Evolutionary conservation across 257 asterid species (phyloP), one percentile per base, ranked within the genome.

Genomic region (Handroanthus guayacan): DNA sequence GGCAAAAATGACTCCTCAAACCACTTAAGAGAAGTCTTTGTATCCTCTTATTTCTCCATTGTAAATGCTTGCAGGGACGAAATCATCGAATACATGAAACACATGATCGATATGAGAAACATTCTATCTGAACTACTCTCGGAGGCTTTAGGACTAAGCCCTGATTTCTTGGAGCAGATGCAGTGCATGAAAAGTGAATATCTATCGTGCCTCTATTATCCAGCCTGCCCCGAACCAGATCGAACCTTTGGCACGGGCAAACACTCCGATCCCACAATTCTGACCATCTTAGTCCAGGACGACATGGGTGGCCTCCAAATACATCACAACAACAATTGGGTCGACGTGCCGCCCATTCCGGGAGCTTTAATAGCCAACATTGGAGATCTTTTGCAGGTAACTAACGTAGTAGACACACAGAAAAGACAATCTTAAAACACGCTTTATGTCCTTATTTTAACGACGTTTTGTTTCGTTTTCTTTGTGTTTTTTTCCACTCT

Each of bases 371-470:
- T 92, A 4, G 89, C 81, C 76, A 91, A 93, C 84, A 81, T 93
- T 61, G 97, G 98, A 64, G 95, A 89, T 73, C 85, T 86, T 72
- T 81, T 90, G 64, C 95, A 92, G 97, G 97, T 25, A 25, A 25
- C 31, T 25, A 25, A 25, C 1, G 31, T 25, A 25, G 1, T 25
- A 25, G 31, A 25, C 31, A 25, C 31, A 25, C 84, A 71, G 5
- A 34, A 4, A 9, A 0, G 12, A 18, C 12, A 55, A 6, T 16
- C 17, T 55, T 17, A 3, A 2, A 45, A 10, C 12, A 54, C 60
- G 25, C 60, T 4, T 17, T 54, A 12, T 54, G 6, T 4, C 13
- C 13, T 2, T 11, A 12, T 51, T 51, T 10, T 51, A 11, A 10
- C 13, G 6, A 48, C 13, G 2, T 6, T 16, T 14, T 16, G 2